Percentiles rank a stretch among this genome's conserved stretches.
These are phyloP conservation scores for Phytophthora podocarpi DNA, from an alignment of 352 stramenopile species.

Conservation along the genomic window DNA sequence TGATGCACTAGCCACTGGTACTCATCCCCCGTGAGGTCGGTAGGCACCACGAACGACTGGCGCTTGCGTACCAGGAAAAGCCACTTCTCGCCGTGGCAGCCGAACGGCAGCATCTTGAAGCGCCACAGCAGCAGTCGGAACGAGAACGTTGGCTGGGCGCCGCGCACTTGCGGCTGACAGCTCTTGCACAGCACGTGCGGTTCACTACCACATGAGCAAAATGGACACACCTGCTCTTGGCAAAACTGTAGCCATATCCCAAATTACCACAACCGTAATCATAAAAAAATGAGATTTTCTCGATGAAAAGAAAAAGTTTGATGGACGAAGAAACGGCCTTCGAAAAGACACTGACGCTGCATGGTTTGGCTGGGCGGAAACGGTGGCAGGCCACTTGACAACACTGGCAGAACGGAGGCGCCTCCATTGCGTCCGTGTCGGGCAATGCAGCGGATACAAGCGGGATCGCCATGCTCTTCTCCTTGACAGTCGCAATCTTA, in stretches of 20 bases:
- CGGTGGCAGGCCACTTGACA: constrained; percentile 50
- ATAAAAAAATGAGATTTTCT: constrained; percentile 12
- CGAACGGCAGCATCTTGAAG: constrained; percentile 56
- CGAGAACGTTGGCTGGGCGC: constrained; percentile 42
- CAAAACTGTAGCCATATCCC: constrained; percentile 39
- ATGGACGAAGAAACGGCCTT: constrained; percentile 4
- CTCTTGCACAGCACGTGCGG: constrained; percentile 41
- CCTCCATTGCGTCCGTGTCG: constrained; percentile 1
- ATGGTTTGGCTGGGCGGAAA: constrained; percentile 42
- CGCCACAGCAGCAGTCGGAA: constrained; percentile 52
- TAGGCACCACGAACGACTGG: constrained; percentile 35
- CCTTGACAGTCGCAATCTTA: constrained; percentile 26
- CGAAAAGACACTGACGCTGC: constrained; percentile 39
- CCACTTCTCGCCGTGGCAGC: constrained; percentile 54
- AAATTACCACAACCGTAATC: background rate
- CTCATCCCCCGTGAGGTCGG: constrained; percentile 37
- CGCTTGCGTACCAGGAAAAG: constrained; percentile 47
- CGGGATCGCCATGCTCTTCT: constrained; percentile 18
- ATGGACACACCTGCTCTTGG: constrained; percentile 44
- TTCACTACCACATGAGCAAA: constrained; percentile 44
- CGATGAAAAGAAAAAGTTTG: constrained; percentile 1
- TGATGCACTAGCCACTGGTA: constrained; percentile 42
- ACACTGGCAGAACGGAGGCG: constrained; percentile 38
- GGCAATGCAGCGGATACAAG: constrained; percentile 1
- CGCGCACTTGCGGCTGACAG: constrained; percentile 49